phyloP scores from a whole-genome alignment of 2,329 filamentous ascomycete species.

The Hypocreales sp. region DNA sequence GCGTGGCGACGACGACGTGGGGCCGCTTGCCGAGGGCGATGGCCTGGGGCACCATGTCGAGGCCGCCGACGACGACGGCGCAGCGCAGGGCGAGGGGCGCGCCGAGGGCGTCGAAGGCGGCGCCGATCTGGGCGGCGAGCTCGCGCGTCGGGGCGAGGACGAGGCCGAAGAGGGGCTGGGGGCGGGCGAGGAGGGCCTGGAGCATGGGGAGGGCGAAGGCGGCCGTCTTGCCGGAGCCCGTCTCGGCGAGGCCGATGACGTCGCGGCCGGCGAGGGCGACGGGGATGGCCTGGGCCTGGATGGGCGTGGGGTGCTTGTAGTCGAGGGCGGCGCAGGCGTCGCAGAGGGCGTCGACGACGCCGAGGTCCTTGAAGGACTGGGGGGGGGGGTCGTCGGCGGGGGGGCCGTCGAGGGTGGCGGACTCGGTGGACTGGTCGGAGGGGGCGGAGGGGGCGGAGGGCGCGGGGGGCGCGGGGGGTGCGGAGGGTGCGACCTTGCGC shows the following conservation, averaged over 20 bases:
- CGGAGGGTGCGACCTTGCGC: constrained; percentile 22
- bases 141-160: constrained; percentile 88
- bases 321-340: constrained; percentile 73
- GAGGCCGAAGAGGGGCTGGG: constrained; percentile 73
- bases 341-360: constrained; percentile 73
- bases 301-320: constrained; percentile 77
- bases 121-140: constrained; percentile 78
- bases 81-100: constrained; percentile 77
- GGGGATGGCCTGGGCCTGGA: constrained; percentile 77
- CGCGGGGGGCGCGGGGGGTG: too few species aligned
- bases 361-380: constrained; percentile 14
- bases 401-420: constrained; percentile 17
- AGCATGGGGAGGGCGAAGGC: constrained; percentile 90
- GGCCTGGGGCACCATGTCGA: constrained; percentile 87
- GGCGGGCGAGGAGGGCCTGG: constrained; percentile 77
- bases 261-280: constrained; percentile 66
- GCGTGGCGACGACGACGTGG: constrained; percentile 85
- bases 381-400: constrained; percentile 14
- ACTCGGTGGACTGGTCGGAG: constrained; percentile 13
- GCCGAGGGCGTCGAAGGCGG: constrained; percentile 77
- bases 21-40: constrained; percentile 93
- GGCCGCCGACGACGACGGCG: constrained; percentile 76
- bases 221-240: constrained; percentile 88
- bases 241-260: constrained; percentile 87
- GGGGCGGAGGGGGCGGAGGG: constrained; percentile 1